phyloP scores from a whole-genome alignment of 2,329 filamentous ascomycete species.

The Fusarium domesticum region DNA sequence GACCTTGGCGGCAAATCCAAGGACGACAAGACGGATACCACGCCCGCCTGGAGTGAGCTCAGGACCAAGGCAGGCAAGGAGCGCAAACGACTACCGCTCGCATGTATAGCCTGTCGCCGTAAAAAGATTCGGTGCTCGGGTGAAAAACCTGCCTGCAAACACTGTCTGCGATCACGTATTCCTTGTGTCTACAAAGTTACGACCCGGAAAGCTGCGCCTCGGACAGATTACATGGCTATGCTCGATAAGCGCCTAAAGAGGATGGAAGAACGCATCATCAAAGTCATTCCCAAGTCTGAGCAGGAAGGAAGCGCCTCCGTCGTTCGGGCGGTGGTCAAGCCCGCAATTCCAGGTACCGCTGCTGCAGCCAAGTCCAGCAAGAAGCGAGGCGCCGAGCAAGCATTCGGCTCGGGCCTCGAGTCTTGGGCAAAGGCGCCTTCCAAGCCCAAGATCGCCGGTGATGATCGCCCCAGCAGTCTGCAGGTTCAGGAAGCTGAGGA shows the following conservation, averaged over 20 bases:
- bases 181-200: conserved; percentile 98
- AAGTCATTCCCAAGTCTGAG: conserved; percentile 86
- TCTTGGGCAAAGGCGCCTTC: conserved; percentile 68
- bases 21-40: conserved; percentile 56
- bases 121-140: conserved; percentile 99
- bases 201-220: conserved; percentile 85
- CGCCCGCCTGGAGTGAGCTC: conserved; percentile 74
- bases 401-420: conserved; percentile 78
- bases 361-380: conserved; percentile 52
- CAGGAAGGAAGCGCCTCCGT: conserved; percentile 64
- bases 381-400: conserved; percentile 83
- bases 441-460: conserved; percentile 49
- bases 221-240: conserved; percentile 99
- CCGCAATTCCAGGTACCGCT: conserved; percentile 60
- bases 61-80: conserved; percentile 95
- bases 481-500: conserved; percentile 68
- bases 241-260: conserved; percentile 90
- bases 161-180: conserved; percentile 86
- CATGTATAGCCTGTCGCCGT: conserved; percentile 90
- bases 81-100: conserved; percentile 84
- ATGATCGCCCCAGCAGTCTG: conserved; percentile 45
- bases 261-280: conserved; percentile 98
- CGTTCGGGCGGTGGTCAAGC: conserved; percentile 80
- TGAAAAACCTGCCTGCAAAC: conserved; percentile 96
- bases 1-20: conserved; percentile 53